Evolutionary conservation across 1,139 yeast species (phyloP).

Genomic region (Diutina catenulata): DNA sequence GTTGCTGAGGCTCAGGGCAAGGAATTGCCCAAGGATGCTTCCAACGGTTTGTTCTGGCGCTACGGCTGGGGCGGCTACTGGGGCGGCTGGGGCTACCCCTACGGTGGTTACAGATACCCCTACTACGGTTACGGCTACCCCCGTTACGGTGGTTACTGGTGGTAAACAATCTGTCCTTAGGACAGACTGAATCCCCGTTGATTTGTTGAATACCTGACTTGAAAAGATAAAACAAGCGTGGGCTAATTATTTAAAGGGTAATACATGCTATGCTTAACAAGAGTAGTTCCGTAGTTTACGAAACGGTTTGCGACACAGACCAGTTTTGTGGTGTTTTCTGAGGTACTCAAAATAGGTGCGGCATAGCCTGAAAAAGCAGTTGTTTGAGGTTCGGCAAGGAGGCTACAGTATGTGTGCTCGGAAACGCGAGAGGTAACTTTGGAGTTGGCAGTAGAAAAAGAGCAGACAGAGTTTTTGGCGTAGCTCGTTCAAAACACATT

Average conservation of each 20-base stretch:
- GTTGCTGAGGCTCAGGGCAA: slow-evolving; percentile 4
- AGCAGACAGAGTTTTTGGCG: no score
- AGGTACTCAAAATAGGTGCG: no score
- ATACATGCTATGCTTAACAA: background rate
- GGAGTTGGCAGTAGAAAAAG: no score
- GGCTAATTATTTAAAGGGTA: background rate
- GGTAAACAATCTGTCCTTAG: background rate
- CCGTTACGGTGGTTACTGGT: background rate
- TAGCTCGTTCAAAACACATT: no score
- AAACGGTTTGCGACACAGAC: no score
- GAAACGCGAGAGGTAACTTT: no score
- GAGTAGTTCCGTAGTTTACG: no score
- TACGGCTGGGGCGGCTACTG: slow-evolving; percentile 1
- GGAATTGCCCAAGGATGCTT: background rate
- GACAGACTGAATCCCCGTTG: background rate
- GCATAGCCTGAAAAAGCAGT: no score
- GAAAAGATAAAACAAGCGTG: background rate
- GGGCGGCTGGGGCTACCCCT: background rate
- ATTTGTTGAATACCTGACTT: background rate
- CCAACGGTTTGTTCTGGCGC: slow-evolving; percentile 3
- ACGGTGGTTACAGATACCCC: background rate
- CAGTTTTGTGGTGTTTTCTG: no score
- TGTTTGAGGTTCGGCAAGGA: no score
- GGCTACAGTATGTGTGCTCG: no score
- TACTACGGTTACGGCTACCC: background rate